Conservation (phyloP, 2,329 filamentous ascomycete species). For the Didymosphaeria variabile region DNA sequence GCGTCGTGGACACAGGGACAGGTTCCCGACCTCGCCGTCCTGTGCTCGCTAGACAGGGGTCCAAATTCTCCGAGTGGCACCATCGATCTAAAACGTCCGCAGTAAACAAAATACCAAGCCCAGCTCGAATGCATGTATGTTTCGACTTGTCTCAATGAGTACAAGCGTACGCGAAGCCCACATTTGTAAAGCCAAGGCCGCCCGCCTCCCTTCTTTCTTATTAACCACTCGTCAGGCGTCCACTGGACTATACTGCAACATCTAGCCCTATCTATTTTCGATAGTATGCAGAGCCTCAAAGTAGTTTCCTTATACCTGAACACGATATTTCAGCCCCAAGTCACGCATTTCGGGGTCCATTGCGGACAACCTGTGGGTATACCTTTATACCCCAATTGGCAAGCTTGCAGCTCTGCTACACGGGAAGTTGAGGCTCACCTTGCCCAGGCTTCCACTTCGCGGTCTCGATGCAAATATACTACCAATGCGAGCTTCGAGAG, state of each 20-base stretch:
- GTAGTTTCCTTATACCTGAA: neutral
- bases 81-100: neutral
- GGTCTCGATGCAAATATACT: neutral
- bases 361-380: neutral
- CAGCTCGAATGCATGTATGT: neutral
- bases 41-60: neutral
- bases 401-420: neutral
- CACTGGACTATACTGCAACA: neutral
- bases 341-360: neutral
- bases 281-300: neutral
- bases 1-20: neutral
- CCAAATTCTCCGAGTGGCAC: neutral
- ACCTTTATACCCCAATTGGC: neutral
- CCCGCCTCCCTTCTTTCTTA: neutral
- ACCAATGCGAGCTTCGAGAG: neutral
- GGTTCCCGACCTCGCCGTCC: neutral
- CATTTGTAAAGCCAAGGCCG: neutral
- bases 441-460: neutral
- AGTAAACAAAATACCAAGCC: neutral
- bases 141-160: neutral
- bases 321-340: neutral
- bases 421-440: neutral
- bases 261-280: neutral
- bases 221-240: neutral
- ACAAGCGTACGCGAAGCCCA: neutral